Percentiles rank a stretch among this genome's conserved stretches.
Evolutionary conservation across 2,329 filamentous ascomycete species (phyloP).

Genomic region (Clonostachys byssicola): DNA sequence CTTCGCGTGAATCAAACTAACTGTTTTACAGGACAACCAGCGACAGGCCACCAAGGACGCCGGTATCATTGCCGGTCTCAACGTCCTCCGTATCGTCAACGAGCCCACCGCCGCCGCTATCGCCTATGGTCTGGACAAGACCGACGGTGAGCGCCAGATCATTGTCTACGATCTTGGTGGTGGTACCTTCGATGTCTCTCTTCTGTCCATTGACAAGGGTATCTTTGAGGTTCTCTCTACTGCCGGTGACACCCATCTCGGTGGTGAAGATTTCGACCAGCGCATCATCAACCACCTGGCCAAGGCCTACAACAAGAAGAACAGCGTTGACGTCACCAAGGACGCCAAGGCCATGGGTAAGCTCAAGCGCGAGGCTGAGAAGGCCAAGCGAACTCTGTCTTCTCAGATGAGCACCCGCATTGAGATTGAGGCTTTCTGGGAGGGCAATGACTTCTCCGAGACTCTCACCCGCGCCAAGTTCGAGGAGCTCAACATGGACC

Average conservation of each 20-base stretch:
- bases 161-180: conserved; percentile 92
- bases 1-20: conserved; percentile 9
- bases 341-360: conserved; percentile 98
- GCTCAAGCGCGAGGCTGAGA: conserved; percentile 98
- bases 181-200: conserved; percentile 92
- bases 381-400: conserved; percentile 97
- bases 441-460: conserved; percentile 97
- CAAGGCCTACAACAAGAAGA: conserved; percentile 99
- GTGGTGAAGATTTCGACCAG: conserved; percentile 99
- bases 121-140: conserved; percentile 90
- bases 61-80: conserved; percentile 85
- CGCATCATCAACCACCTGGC: conserved; percentile 93
- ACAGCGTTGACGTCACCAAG: conserved; percentile 87
- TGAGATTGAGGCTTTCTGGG: conserved; percentile 95
- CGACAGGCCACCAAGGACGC: conserved; percentile 96
- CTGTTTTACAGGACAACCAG: conserved; percentile 66
- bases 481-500: conserved; percentile 97
- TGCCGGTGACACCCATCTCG: conserved; percentile 93
- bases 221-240: conserved; percentile 94
- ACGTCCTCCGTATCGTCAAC: conserved; percentile 94
- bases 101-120: conserved; percentile 94
- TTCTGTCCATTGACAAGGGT: conserved; percentile 85
- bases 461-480: conserved; percentile 98
- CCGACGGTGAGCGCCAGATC: conserved; percentile 77
- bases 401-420: conserved; percentile 91